Conservation (phyloP, 306 rosid genomes). For the Prunus armeniaca region DNA sequence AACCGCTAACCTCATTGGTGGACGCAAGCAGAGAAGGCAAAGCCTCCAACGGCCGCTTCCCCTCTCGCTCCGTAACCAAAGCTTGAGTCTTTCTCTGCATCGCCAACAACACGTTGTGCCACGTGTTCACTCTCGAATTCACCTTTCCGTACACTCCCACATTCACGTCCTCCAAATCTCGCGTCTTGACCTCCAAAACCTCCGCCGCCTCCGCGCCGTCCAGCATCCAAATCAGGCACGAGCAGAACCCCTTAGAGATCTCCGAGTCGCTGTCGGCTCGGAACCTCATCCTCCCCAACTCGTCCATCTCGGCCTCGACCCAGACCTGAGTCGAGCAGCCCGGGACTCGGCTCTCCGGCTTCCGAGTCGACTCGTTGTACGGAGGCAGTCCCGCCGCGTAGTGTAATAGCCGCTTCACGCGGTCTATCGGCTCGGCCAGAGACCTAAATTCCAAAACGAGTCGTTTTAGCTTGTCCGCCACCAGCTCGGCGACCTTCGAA, state of each 20-base stretch:
- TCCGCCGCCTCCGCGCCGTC: constrained; percentile 61
- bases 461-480: constrained; percentile 26
- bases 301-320: constrained; percentile 58
- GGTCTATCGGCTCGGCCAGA: constrained; percentile 59
- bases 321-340: constrained; percentile 78
- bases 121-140: constrained; percentile 65
- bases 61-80: constrained; percentile 25
- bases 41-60: background rate
- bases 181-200: constrained; percentile 35
- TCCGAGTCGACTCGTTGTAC: constrained; percentile 22
- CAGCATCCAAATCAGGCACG: constrained; percentile 63
- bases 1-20: background rate
- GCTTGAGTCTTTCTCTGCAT: constrained; percentile 59
- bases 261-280: constrained; percentile 81
- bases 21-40: constrained; percentile 12
- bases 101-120: constrained; percentile 59
- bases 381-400: constrained; percentile 64
- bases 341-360: constrained; percentile 45
- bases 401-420: constrained; percentile 62
- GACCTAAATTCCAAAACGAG: constrained; percentile 55
- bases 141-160: constrained; percentile 49
- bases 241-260: constrained; percentile 75
- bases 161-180: constrained; percentile 49
- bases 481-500: background rate
- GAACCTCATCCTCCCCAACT: constrained; percentile 50